These are phyloP conservation scores for Calendula officinalis DNA, from an alignment of 129 eudicot species.

Conservation along the genomic window DNA sequence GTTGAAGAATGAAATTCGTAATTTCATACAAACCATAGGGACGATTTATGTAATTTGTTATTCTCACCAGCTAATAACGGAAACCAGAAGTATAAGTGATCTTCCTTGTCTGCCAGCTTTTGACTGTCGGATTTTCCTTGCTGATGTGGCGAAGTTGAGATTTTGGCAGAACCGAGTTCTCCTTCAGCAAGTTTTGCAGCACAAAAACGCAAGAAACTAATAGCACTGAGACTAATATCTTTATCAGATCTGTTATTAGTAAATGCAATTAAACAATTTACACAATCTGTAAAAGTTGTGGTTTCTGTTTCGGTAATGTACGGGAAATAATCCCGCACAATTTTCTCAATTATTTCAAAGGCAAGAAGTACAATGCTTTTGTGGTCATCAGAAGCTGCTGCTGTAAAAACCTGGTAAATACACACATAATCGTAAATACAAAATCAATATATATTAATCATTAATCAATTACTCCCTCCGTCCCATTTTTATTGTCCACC, in stretches of 20 bases:
- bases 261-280: conserved; percentile 90
- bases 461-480: too few species aligned
- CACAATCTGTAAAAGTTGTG: conserved; percentile 95
- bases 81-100: conserved; percentile 92
- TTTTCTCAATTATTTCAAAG: conserved; percentile 93
- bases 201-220: conserved; percentile 87
- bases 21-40: too few species aligned
- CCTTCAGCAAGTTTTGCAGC: conserved; percentile 99
- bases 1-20: too few species aligned
- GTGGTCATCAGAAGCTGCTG: conserved; percentile 98
- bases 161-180: conserved; percentile 59
- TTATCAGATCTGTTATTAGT: conserved; percentile 81
- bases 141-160: conserved; percentile 52
- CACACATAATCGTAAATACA: conserved; percentile 16
- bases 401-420: conserved; percentile 73
- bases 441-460: neutral
- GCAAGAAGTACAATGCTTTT: conserved; percentile 91
- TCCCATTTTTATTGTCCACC: too few species aligned
- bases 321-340: conserved; percentile 93
- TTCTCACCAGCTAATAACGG: conserved; percentile 92
- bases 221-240: conserved; percentile 94
- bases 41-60: neutral
- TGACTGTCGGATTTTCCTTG: conserved; percentile 53
- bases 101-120: conserved; percentile 64
- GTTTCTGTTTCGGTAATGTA: conserved; percentile 97